Evolutionary conservation across 2,329 filamentous ascomycete genomes (phyloP), one percentile per base, ranked within the genome.

Genomic region (Sphaerostilbella broomeana): DNA sequence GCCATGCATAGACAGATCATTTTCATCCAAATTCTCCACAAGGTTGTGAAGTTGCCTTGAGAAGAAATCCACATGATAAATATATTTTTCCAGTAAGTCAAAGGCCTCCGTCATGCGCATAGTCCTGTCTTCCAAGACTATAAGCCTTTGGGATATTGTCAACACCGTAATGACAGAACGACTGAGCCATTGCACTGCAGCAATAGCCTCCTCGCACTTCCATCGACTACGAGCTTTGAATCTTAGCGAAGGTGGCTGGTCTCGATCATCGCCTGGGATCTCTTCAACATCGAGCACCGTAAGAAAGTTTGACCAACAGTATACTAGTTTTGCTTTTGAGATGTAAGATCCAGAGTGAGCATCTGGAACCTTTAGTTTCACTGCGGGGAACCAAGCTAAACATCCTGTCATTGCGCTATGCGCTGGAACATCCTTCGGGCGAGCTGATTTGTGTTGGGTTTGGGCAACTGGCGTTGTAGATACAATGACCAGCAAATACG

Each of bases 241-340:
- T 30, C 75, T 77, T 16, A 97, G 75, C 32, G 73, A 80, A 2
- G 86, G 77, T 4, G 85, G 86, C 53, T 86, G 88, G 49, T 90
- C 84, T 46, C 78, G 80, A 49, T 87, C 80, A 11, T 79, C 74
- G 1, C 73, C 63, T 15, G 73, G 72, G 10, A 81, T 69, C 50
- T 92, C 84, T 36, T 90, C 81, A 9, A 97, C 79, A 47, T 98
- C 92, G 17, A 98, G 67, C 5, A 98, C 81, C 0, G 89, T 97
- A 48, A 98, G 67, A n/a, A 97, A 79, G 54, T 97, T 97, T 2
- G 92, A 97, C 92, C 92, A 98, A 61, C 89, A 95, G 64, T 98
- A 98, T 1, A 86, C 90, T 13, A 98, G 73, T 60, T 98, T 97
- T 25, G 83, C 84, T 54, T 81, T 83, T 13, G 86, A 89, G 8